Evolutionary conservation across 1,284 basidiomycete genomes (phyloP).

Genomic region (Kalmanozyma brasiliensis): DNA sequence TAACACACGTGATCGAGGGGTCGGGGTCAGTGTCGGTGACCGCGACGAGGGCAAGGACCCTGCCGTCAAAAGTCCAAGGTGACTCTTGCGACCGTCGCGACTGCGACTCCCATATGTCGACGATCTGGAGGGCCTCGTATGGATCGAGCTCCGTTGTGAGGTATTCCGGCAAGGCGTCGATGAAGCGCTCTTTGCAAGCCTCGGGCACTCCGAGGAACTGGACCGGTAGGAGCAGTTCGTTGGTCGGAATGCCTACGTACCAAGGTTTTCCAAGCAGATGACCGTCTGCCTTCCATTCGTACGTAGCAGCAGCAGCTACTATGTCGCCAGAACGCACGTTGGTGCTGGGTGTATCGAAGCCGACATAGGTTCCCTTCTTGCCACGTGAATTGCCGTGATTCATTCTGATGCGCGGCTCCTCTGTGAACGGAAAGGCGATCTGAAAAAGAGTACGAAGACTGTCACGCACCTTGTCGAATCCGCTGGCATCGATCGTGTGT

Average conservation of each 20-base stretch:
- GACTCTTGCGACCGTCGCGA: background rate
- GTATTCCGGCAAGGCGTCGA: background rate
- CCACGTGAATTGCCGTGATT: no score
- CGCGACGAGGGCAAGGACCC: background rate
- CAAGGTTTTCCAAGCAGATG: constrained; percentile 4
- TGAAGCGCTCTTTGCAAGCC: background rate
- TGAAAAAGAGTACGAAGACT: no score
- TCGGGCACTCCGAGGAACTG: background rate
- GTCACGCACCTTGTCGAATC: no score
- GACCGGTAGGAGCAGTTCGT: background rate
- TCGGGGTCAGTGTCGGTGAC: background rate
- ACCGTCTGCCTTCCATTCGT: background rate
- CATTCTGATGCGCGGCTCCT: background rate
- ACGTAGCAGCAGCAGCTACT: background rate
- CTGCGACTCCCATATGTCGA: constrained; percentile 16
- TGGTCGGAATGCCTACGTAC: constrained; percentile 1
- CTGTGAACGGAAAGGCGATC: background rate
- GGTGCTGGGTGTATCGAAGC: background rate
- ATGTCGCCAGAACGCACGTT: background rate
- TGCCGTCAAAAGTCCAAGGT: background rate
- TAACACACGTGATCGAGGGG: no score
- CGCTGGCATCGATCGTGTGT: no score
- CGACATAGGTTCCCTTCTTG: background rate
- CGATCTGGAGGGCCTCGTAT: background rate
- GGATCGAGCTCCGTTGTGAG: background rate